Evolutionary conservation across 108 stramenopile species (phyloP).

Genomic region (Nannochloropsis salina): DNA sequence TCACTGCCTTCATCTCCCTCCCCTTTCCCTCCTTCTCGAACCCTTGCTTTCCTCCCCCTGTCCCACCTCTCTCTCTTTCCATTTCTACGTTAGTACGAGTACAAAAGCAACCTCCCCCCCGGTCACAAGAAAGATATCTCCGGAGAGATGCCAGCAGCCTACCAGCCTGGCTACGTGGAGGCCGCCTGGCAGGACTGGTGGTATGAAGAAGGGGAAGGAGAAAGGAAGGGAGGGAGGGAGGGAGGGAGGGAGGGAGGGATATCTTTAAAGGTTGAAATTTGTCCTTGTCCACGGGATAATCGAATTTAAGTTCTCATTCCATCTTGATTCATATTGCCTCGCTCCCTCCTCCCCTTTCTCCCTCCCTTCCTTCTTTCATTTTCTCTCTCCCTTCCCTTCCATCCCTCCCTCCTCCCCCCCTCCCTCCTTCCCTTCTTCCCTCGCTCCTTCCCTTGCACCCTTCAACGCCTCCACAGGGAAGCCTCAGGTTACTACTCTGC

Average conservation of each 20-base stretch:
- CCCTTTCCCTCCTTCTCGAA: not conserved
- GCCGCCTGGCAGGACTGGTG: conserved; percentile 79
- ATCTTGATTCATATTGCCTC: not conserved
- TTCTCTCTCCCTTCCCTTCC: too few relatives aligned
- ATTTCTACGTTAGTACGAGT: not conserved
- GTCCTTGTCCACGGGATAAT: too few relatives aligned
- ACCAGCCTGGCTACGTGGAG: conserved; percentile 90
- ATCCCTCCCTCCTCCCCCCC: not conserved
- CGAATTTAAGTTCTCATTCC: too few relatives aligned
- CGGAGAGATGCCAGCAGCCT: conserved; percentile 72
- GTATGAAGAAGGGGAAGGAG: not conserved
- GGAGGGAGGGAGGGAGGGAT: not conserved
- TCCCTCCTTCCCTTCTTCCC: not conserved
- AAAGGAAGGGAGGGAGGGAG: not conserved
- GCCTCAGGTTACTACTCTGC: not conserved
- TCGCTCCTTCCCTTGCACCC: too few relatives aligned
- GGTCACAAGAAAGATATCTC: conserved; percentile 52
- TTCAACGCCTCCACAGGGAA: not conserved
- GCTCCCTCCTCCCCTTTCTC: not conserved
- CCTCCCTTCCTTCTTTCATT: not conserved
- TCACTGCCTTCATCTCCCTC: too few relatives aligned
- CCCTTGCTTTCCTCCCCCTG: not conserved
- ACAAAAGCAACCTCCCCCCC: not conserved
- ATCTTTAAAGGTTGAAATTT: not conserved
- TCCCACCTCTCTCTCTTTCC: not conserved